These are phyloP conservation scores for Fusarium euwallaceae DNA, from an alignment of 2,329 filamentous ascomycete species.

Conservation along the genomic window DNA sequence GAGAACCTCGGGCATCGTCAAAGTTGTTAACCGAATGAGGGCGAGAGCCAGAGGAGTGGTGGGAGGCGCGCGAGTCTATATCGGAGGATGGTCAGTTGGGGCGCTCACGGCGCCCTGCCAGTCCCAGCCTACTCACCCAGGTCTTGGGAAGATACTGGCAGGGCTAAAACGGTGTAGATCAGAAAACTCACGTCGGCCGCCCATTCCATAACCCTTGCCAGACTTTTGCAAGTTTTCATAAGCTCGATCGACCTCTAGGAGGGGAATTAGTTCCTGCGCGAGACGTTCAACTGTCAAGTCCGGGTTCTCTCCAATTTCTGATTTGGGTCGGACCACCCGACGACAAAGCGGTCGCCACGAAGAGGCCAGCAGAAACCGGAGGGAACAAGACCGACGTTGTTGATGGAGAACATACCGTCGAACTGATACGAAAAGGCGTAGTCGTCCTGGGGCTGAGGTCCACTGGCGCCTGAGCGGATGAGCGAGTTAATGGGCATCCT, in stretches of 20 bases:
- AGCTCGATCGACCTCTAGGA: slow-evolving; percentile 91
- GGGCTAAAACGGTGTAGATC: slow-evolving; percentile 7
- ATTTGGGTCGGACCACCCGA: not conserved
- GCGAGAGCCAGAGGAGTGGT: slow-evolving; percentile 73
- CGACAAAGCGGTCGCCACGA: not conserved
- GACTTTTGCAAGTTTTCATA: slow-evolving; percentile 97
- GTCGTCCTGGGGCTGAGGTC: slow-evolving; percentile 80
- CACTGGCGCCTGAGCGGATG: slow-evolving; percentile 73
- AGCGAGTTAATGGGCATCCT: slow-evolving; percentile 25
- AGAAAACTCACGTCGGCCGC: slow-evolving; percentile 84
- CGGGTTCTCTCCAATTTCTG: not conserved
- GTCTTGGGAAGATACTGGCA: slow-evolving; percentile 31
- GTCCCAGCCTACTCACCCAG: slow-evolving; percentile 35
- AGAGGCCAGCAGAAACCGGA: slow-evolving; percentile 3
- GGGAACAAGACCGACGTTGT: not conserved
- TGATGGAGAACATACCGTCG: slow-evolving; percentile 76
- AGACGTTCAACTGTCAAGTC: not conserved
- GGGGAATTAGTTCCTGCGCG: slow-evolving; percentile 40
- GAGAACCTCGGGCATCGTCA: slow-evolving; percentile 76
- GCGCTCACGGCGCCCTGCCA: slow-evolving; percentile 31
- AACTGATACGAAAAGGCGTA: slow-evolving; percentile 88
- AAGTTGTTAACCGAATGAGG: slow-evolving; percentile 90
- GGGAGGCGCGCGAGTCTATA: slow-evolving; percentile 78
- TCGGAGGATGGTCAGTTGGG: slow-evolving; percentile 40
- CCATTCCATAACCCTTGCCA: slow-evolving; percentile 86